Conservation (phyloP, 2,329 filamentous ascomycete genomes). For the Domatiomyces globalis region DNA sequence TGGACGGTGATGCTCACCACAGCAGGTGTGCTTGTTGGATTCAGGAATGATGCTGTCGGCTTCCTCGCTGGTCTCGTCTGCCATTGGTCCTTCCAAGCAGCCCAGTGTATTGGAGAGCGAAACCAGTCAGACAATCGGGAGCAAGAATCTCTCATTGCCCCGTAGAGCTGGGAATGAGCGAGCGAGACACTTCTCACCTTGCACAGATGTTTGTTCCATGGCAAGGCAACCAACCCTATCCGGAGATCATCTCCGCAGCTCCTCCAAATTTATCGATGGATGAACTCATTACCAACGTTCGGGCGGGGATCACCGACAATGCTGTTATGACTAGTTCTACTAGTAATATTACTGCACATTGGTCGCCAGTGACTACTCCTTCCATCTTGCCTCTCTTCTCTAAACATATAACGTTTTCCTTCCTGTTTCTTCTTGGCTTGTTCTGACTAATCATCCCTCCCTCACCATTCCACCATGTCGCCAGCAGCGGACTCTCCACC, state of each 20-base stretch:
- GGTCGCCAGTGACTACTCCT: too few relatives aligned
- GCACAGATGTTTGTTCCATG: too few relatives aligned
- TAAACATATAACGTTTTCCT: too few relatives aligned
- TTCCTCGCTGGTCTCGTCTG: slow-evolving; percentile 72
- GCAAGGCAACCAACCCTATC: too few relatives aligned
- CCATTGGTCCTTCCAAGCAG: slow-evolving; percentile 49
- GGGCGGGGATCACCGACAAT: too few relatives aligned
- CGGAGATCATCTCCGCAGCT: too few relatives aligned
- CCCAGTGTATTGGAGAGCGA: neutral
- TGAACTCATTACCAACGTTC: too few relatives aligned
- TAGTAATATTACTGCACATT: too few relatives aligned
- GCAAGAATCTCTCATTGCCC: neutral
- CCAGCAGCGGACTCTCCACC: slow-evolving; percentile 4
- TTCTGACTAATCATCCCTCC: neutral
- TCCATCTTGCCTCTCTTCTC: too few relatives aligned
- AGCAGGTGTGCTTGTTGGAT: slow-evolving; percentile 64
- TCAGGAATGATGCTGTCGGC: slow-evolving; percentile 79
- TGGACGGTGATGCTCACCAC: slow-evolving; percentile 90
- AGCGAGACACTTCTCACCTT: too few relatives aligned
- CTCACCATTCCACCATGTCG: neutral
- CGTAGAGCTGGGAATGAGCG: neutral
- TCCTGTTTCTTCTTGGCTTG: neutral
- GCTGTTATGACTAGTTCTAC: too few relatives aligned
- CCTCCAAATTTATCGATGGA: too few relatives aligned
- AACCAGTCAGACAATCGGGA: neutral